Percentiles rank a stretch among this genome's conserved stretches.
Evolutionary conservation across 2,329 filamentous ascomycete genomes (phyloP).

Genomic region (Xylariaceae sp.): DNA sequence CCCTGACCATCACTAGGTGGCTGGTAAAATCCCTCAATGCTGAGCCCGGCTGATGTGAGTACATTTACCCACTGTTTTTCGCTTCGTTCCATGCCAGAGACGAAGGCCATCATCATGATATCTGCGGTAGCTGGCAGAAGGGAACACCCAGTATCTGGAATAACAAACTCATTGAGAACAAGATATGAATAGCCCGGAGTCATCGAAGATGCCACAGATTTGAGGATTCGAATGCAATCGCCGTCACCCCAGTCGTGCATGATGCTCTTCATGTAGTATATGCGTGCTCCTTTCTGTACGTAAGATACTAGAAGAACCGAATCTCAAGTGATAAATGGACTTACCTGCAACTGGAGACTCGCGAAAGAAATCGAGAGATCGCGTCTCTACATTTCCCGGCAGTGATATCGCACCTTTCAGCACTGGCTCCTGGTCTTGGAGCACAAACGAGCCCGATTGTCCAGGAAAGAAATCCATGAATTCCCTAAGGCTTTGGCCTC

Average conservation of each 20-base stretch:
- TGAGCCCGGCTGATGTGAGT: neutral
- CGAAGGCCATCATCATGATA: neutral
- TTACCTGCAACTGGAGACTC: neutral
- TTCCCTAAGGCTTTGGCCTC: neutral
- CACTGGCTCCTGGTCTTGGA: neutral
- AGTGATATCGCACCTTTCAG: neutral
- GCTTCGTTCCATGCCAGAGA: neutral
- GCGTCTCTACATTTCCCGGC: neutral
- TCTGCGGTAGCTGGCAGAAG: neutral
- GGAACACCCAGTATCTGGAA: neutral
- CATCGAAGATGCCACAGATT: slow-evolving; percentile 11
- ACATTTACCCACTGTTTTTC: neutral
- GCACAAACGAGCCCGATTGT: neutral
- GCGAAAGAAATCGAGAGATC: neutral
- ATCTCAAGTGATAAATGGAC: neutral
- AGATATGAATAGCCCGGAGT: neutral
- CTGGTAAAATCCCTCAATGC: neutral
- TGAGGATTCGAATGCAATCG: slow-evolving; percentile 28
- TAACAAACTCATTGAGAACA: neutral
- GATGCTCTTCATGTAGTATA: slow-evolving; percentile 23
- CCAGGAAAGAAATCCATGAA: neutral
- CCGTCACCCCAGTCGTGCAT: slow-evolving; percentile 33
- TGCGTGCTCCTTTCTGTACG: neutral
- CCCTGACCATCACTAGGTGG: neutral
- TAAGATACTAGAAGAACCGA: neutral